These are phyloP conservation scores for Clonostachys solani DNA, from an alignment of 2,329 filamentous ascomycete genomes.

Conservation along the genomic window DNA sequence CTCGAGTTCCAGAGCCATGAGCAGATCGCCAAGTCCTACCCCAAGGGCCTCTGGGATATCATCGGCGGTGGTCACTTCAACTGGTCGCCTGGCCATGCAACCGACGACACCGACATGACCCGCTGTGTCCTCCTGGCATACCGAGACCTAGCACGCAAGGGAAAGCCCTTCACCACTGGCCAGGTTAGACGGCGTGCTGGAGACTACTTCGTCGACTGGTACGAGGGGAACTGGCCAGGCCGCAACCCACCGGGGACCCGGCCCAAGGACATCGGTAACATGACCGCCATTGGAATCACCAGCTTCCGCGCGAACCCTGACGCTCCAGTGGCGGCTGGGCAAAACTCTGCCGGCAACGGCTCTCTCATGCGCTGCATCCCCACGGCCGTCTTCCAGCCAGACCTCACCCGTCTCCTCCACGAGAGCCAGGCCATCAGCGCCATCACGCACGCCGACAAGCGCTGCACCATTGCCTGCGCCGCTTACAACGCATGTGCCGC, in stretches of 20 bases:
- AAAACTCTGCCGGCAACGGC: constrained; percentile 35
- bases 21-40: constrained; percentile 22
- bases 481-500: constrained; percentile 29
- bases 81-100: constrained; percentile 37
- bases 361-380: constrained; percentile 43
- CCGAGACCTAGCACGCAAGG: constrained; percentile 9
- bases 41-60: constrained; percentile 31
- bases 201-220: constrained; percentile 34
- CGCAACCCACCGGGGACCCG: constrained; percentile 16
- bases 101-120: constrained; percentile 43
- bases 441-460: constrained; percentile 30
- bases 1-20: constrained; percentile 33
- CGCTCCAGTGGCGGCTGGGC: constrained; percentile 29
- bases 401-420: constrained; percentile 13
- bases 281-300: constrained; percentile 26
- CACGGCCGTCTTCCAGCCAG: constrained; percentile 31
- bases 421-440: constrained; percentile 30
- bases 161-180: not conserved
- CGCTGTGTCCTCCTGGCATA: constrained; percentile 40
- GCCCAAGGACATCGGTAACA: constrained; percentile 33
- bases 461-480: constrained; percentile 28
- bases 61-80: constrained; percentile 35
- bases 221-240: constrained; percentile 34
- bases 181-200: constrained; percentile 16
- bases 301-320: constrained; percentile 22